phyloP scores from a whole-genome alignment of 805 yeast species.

The Barnettozyma sucrosica region DNA sequence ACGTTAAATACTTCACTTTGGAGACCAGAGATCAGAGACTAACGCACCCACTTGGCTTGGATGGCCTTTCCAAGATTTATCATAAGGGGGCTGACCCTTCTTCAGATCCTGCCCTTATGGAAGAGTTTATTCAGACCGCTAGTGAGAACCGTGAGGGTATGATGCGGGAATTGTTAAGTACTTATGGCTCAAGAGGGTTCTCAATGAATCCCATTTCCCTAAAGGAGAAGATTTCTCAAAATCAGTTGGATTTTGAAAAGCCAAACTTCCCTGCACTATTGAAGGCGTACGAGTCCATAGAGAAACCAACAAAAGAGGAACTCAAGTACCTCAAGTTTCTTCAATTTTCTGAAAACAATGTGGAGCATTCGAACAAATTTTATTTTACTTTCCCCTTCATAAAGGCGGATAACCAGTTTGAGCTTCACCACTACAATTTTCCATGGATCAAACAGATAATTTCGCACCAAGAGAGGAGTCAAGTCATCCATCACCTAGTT shows the following conservation, averaged over 20 bases:
- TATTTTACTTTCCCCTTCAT: constrained; percentile 26
- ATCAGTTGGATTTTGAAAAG: constrained; percentile 14
- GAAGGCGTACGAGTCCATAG: constrained; percentile 9
- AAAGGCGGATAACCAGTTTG: constrained; percentile 21
- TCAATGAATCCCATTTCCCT: constrained; percentile 12
- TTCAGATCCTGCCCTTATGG: not conserved
- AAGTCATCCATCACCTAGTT: constrained; percentile 39
- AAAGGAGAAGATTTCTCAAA: constrained; percentile 11
- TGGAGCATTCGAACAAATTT: constrained; percentile 19
- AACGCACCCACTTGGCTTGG: constrained; percentile 17
- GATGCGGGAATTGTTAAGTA: constrained; percentile 5
- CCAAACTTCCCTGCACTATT: constrained; percentile 16
- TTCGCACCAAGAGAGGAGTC: constrained; percentile 26
- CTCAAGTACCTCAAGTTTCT: constrained; percentile 23
- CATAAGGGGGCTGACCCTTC: constrained; percentile 1
- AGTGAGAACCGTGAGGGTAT: constrained; percentile 8
- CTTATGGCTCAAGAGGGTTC: constrained; percentile 9
- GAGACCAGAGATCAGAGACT: constrained; percentile 18
- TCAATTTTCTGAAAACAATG: constrained; percentile 22
- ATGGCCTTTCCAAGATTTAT: constrained; percentile 17
- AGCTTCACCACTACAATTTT: constrained; percentile 28
- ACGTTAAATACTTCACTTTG: constrained; percentile 19
- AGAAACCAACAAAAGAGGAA: constrained; percentile 18
- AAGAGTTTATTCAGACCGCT: not conserved
- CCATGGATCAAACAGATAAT: constrained; percentile 28